Conservation (phyloP, 1,284 basidiomycete genomes). For the Leccinum fuscescens region DNA sequence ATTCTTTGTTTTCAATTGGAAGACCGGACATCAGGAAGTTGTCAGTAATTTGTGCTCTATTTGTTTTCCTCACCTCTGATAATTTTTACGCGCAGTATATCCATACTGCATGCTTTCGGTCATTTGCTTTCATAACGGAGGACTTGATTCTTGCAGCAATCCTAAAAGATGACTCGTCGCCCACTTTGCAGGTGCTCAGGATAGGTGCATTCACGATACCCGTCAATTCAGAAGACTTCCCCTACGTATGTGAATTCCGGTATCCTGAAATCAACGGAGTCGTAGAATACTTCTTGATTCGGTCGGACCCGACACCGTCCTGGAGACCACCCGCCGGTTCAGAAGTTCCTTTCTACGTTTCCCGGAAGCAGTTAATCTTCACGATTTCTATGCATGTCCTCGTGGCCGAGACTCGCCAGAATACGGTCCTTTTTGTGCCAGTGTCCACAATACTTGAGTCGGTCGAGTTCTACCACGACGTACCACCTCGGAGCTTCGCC, state of each 20-base stretch:
- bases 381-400: conserved; percentile 19
- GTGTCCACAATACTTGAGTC: conserved; percentile 43
- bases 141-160: conserved; percentile 40
- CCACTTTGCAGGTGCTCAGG: conserved; percentile 32
- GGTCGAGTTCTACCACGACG: conserved; percentile 40
- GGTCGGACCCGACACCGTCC: conserved; percentile 53
- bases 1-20: conserved; percentile 59
- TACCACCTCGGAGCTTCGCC: conserved; percentile 37
- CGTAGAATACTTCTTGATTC: conserved; percentile 37
- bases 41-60: conserved; percentile 31
- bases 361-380: conserved; percentile 29
- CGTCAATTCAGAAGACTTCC: conserved; percentile 20
- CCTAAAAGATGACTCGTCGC: conserved; percentile 31
- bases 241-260: conserved; percentile 38
- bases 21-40: conserved; percentile 39
- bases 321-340: conserved; percentile 36
- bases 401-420: conserved; percentile 3
- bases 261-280: conserved; percentile 36
- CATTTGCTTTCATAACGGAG: conserved; percentile 31
- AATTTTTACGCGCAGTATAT: conserved; percentile 15
- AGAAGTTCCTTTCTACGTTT: conserved; percentile 21
- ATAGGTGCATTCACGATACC: conserved; percentile 18
- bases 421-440: conserved; percentile 25
- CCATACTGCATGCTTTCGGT: conserved; percentile 15
- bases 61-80: not conserved